Percentiles rank a stretch among this genome's conserved stretches.
Evolutionary conservation across 2,329 filamentous ascomycete species (phyloP).

Genomic region (Anisogramma anomala): DNA sequence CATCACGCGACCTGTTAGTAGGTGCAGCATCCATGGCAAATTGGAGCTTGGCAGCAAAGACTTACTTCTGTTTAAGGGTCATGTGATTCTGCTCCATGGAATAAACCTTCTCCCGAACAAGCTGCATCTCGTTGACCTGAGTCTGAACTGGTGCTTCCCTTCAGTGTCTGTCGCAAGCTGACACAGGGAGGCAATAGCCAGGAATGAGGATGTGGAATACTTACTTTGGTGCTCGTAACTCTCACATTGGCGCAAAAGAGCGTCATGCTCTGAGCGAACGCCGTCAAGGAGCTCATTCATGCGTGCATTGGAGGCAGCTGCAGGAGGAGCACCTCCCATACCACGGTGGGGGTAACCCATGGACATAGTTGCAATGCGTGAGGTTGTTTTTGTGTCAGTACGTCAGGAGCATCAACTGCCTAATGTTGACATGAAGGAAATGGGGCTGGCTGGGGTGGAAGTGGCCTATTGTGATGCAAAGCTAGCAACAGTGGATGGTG

Average conservation of each 20-base stretch:
- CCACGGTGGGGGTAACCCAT: slow-evolving; percentile 93
- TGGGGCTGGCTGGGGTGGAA: too few relatives aligned
- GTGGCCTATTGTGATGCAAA: too few relatives aligned
- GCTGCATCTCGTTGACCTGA: slow-evolving; percentile 90
- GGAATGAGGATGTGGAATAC: slow-evolving; percentile 2
- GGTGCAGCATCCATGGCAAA: too few relatives aligned
- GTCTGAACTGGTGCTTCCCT: slow-evolving; percentile 53
- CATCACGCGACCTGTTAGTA: slow-evolving; percentile 8
- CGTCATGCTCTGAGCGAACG: slow-evolving; percentile 83
- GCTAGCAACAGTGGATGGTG: too few relatives aligned
- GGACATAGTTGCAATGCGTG: slow-evolving; percentile 41
- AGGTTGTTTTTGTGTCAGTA: too few relatives aligned
- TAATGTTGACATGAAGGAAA: too few relatives aligned
- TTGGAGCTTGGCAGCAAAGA: slow-evolving; percentile 13
- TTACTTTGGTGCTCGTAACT: slow-evolving; percentile 90
- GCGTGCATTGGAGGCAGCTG: slow-evolving; percentile 43
- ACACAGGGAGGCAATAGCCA: not conserved
- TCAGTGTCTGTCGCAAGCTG: slow-evolving; percentile 3
- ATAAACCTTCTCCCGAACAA: slow-evolving; percentile 87
- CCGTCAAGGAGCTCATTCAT: slow-evolving; percentile 87
- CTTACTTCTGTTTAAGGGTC: slow-evolving; percentile 82
- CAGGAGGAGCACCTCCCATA: slow-evolving; percentile 58
- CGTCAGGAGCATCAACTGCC: too few relatives aligned
- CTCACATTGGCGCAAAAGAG: slow-evolving; percentile 66
- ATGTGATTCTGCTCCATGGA: slow-evolving; percentile 84